Percentiles rank a stretch among this genome's conserved stretches.
Evolutionary conservation across 352 stramenopile species (phyloP).

Genomic region (Phytophthora pinifolia): DNA sequence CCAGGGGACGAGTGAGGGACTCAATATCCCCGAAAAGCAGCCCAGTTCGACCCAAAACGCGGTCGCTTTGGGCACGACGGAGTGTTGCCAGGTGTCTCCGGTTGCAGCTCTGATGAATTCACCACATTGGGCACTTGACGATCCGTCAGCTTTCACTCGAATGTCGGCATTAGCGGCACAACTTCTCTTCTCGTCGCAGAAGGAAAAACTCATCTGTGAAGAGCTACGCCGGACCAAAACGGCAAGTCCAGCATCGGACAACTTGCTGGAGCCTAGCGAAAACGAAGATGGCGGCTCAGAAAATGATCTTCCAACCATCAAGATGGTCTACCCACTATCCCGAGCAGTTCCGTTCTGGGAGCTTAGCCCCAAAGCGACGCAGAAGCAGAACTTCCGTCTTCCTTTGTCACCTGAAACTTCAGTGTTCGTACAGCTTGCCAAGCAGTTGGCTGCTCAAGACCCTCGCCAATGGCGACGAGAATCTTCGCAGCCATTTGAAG

Average conservation of each 20-base stretch:
- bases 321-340: conserved; percentile 14
- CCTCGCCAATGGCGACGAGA: conserved; percentile 30
- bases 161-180: conserved; percentile 13
- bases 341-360: conserved; percentile 27
- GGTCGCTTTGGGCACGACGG: neutral
- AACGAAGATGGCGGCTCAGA: conserved; percentile 11
- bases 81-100: conserved; percentile 16
- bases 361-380: neutral
- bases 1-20: neutral
- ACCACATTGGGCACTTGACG: conserved; percentile 20
- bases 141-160: conserved; percentile 23
- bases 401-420: conserved; percentile 2
- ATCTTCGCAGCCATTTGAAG: conserved; percentile 39
- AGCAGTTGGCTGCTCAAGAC: conserved; percentile 30
- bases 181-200: conserved; percentile 45
- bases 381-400: conserved; percentile 4
- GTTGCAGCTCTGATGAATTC: conserved; percentile 32
- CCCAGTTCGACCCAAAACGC: neutral
- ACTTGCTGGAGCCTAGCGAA: conserved; percentile 9
- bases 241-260: conserved; percentile 8
- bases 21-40: neutral
- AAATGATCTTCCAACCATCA: conserved; percentile 18
- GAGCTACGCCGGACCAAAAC: conserved; percentile 29
- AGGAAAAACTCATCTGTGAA: conserved; percentile 36
- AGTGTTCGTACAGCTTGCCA: conserved; percentile 30